Conservation (phyloP, 192 early-diverging fungal genomes). For the Coemansia sp. region DNA sequence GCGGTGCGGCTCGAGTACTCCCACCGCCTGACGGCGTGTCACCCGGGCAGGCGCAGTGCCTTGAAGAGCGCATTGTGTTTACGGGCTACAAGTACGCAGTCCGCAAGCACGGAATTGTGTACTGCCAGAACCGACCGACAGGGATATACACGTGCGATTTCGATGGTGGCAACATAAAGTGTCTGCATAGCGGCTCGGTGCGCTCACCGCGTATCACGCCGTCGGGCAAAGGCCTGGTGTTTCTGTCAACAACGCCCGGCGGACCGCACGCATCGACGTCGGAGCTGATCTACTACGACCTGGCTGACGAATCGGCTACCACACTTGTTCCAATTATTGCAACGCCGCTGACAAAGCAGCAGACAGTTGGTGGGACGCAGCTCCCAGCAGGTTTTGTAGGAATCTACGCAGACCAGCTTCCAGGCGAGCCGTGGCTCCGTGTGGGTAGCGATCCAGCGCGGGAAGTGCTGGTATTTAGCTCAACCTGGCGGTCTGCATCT, state of each 20-base stretch:
- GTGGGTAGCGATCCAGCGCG: not conserved
- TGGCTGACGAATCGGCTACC: constrained; percentile 11
- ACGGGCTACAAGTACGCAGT: constrained; percentile 61
- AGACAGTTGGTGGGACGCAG: constrained; percentile 15
- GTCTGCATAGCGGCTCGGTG: constrained; percentile 42
- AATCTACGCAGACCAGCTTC: constrained; percentile 62
- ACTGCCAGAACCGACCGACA: constrained; percentile 65
- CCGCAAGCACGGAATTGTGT: constrained; percentile 60
- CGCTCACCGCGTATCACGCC: constrained; percentile 64
- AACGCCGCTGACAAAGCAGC: constrained; percentile 11
- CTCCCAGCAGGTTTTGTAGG: constrained; percentile 63
- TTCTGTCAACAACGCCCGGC: constrained; percentile 58
- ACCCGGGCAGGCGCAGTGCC: constrained; percentile 54
- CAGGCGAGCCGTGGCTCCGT: constrained; percentile 31
- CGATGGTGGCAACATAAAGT: constrained; percentile 23
- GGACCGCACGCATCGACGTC: constrained; percentile 70
- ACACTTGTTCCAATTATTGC: constrained; percentile 27
- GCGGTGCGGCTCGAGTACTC: constrained; percentile 30
- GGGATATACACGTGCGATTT: constrained; percentile 57
- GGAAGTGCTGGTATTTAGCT: constrained; percentile 31
- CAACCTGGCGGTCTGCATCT: constrained; percentile 44
- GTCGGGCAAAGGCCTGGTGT: constrained; percentile 56
- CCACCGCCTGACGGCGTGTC: constrained; percentile 19
- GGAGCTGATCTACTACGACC: constrained; percentile 43
- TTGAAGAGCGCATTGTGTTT: constrained; percentile 59